Evolutionary conservation across 192 early-diverging fungal genomes (phyloP), one percentile per base, ranked within the genome.

Genomic region (Rhizoclosmatium globosum): DNA sequence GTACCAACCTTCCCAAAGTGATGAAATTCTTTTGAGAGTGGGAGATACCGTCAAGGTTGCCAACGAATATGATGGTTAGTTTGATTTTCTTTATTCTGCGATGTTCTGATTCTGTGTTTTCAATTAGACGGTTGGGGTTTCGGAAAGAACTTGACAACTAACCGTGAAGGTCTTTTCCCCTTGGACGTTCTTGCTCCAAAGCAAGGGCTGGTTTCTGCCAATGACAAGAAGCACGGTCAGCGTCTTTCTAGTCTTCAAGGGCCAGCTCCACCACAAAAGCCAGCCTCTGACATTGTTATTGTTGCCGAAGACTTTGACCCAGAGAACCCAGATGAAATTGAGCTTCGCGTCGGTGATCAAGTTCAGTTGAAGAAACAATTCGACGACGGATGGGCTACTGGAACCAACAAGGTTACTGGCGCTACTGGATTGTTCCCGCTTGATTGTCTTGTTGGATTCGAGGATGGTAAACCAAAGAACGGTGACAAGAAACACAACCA

Each of bases 381-480:
- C 61, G 72, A 74, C 38, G 72, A 74, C 61, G 72, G 72, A 11
- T 74, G 72, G 72, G 50, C 50, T 44, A 68, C 67, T 23, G 77
- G 77, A 61, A 21, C 56, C 21, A 79, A 71, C 58, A 56, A 73
- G 68, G 39, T 48, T 53, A 71, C 77, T 4, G 57, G 57, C 17
- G 7, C 53, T 38, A 21, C 75, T 17, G 77, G 68, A 17, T 58
- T 79, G 9, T 47, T 71, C 31, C 66, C 66, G 43, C 62, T 71
- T 13, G 66, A 69, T 47, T 72, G 42, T 58, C 45, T 61, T 13
- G 47, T 45, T 23, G 42, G 21, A 38, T 79, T 62, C 42, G 73
- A 23, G 3, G 23, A 21, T 60, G 65, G 48, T 4, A 23, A 41
- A 46, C 67, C 21, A 42, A 23, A 68, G 21, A 59, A 43, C 3